phyloP scores from a whole-genome alignment of 495 filamentous ascomycete genomes.

The Parathielavia appendiculata region DNA sequence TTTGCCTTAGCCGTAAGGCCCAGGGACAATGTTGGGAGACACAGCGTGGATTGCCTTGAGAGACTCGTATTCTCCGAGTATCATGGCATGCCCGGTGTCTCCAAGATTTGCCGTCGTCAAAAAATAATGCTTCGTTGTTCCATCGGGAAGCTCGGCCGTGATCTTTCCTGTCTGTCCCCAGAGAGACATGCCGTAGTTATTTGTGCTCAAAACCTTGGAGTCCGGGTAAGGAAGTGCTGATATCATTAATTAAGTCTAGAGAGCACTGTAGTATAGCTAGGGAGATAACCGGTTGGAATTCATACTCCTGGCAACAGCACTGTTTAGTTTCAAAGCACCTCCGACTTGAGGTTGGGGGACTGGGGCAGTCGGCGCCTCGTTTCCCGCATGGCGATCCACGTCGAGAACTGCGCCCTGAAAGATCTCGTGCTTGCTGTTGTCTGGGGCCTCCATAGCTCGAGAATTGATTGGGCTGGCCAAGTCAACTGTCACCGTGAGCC shows the following conservation, averaged over 20 bases:
- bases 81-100: conserved; percentile 10
- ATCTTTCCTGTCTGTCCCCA: conserved; percentile 16
- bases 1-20: conserved; percentile 11
- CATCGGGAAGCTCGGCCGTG: conserved; percentile 1
- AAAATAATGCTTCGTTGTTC: conserved; percentile 1
- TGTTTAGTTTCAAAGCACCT: background rate
- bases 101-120: conserved; percentile 8
- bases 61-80: conserved; percentile 17
- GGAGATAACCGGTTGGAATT: background rate
- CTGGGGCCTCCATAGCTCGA: background rate
- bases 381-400: conserved; percentile 13
- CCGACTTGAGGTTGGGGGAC: conserved; percentile 14
- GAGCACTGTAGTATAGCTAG: background rate
- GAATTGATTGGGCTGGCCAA: background rate
- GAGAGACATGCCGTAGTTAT: conserved; percentile 14
- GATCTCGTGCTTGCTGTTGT: background rate
- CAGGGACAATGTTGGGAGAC: conserved; percentile 9
- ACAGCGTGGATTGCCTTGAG: conserved; percentile 14
- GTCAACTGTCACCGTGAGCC: too few species aligned
- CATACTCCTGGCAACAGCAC: conserved; percentile 8
- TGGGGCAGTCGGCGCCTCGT: background rate
- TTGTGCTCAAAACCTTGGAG: conserved; percentile 2
- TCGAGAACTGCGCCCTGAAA: conserved; percentile 5
- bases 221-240: conserved; percentile 2
- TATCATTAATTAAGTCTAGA: too few species aligned